Percentiles rank a stretch among this genome's conserved stretches.
phyloP scores from a whole-genome alignment of 2,329 filamentous ascomycete species.

The Aspergillus sp. region DNA sequence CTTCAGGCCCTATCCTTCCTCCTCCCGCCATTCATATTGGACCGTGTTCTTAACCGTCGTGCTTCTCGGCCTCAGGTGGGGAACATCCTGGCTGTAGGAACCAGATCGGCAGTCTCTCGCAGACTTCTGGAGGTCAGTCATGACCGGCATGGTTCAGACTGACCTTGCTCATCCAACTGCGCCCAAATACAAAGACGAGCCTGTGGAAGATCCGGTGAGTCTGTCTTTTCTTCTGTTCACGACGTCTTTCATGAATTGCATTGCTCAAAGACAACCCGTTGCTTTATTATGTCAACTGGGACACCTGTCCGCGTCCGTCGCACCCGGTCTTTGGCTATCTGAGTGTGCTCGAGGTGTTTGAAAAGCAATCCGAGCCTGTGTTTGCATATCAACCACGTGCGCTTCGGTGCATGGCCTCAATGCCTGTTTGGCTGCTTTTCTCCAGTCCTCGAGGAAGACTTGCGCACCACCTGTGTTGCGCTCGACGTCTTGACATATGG shows the following conservation, averaged over 20 bases:
- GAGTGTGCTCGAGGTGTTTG: neutral
- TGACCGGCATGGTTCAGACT: slow-evolving; percentile 45
- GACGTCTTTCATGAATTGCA: slow-evolving; percentile 13
- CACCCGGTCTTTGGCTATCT: neutral
- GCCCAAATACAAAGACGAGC: slow-evolving; percentile 49
- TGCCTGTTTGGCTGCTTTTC: too few species aligned
- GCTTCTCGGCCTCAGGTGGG: slow-evolving; percentile 2
- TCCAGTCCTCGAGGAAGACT: too few species aligned
- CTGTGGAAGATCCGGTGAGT: slow-evolving; percentile 48
- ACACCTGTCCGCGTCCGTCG: slow-evolving; percentile 2
- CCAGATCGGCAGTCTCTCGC: slow-evolving; percentile 10
- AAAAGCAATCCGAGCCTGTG: neutral
- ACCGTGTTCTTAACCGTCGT: slow-evolving; percentile 7
- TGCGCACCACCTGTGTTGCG: too few species aligned
- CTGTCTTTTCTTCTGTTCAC: slow-evolving; percentile 14
- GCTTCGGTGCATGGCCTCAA: neutral
- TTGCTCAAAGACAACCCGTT: slow-evolving; percentile 16
- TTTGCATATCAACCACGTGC: neutral
- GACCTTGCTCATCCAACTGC: slow-evolving; percentile 36
- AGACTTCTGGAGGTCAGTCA: slow-evolving; percentile 29
- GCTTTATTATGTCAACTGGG: neutral
- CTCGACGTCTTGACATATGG: too few species aligned
- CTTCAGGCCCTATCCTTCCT: slow-evolving; percentile 9
- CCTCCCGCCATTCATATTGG: slow-evolving; percentile 14
- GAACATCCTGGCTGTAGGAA: neutral